Evolutionary conservation across 345 rosid species (phyloP), one percentile per base, ranked within the genome.

Genomic region (Capsella bursapastoris): DNA sequence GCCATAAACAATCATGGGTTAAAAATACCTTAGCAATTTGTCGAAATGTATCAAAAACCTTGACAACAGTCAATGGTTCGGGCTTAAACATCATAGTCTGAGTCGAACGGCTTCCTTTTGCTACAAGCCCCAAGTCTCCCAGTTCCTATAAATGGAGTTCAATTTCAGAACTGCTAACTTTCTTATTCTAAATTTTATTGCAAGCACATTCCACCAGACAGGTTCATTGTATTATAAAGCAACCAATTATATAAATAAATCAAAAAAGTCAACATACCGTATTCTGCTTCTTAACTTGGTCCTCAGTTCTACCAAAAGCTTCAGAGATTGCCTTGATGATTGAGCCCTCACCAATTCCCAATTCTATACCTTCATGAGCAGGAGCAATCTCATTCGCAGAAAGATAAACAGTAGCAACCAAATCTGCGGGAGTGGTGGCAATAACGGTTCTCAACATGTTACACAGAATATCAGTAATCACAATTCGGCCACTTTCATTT

Each of bases 91-190:
- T 95, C 89, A 87, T 87, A 35, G 90, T 83, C 66, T 95, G 99
- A 68, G 97, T 87, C 44, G 90, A 86, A 47, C 98, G 92, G 80
- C 97, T 95, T 73, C 85, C 91, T 86, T 92, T 88, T 55, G 98
- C 99, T 45, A 95, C 99, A 74, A 86, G 90, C 32, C 99, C 99
- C 72, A 95, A 76, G 80, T 95, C 99, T 79, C 99, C 99, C 73
- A 80, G 72, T 25, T 82, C 89, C 97, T 95, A 78, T 37, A 82
- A 78, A 58, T 50, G 38, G 28, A 64, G 53, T 48, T 40, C 52
- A 37, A 47, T 55, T 47, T 56, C 70, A 25, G 6, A 34, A 44
- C 11, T 41, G 25, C 14, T 12, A 28, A 60, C 12, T 49, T 32
- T 18, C 41, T 8, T 2, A 25, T 18, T 25, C 43, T 60, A 49